Evolutionary conservation across 805 yeast species (phyloP), one percentile per base, ranked within the genome.

Genomic region (Yamadazyma paraphyllophila): DNA sequence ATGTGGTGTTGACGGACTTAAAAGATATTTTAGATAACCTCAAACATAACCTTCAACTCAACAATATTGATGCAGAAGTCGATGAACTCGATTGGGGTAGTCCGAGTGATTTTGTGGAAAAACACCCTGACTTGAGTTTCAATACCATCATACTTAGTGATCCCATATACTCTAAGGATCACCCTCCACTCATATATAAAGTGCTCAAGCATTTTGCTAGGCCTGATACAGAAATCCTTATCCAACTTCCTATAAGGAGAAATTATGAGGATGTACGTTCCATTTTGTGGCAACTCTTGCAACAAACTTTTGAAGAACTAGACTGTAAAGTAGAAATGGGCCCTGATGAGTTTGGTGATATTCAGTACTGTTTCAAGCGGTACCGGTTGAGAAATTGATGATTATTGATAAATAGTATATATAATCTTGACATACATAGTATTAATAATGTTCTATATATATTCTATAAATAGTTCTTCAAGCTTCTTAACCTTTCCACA

Each of bases 91-190:
- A 92, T 61, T 92, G 99, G 99, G 67, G 80, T 1, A 57, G 78
- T 26, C 90, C 94, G 0, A 24, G 9, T n/a, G 50, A 43, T 57
- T 82, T 55, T 51, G 53, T 29, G 9, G 48, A 37, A n/a, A 61
- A 50, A 20, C 43, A 48, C 44, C 60, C 62, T 14, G 58, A 64
- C 31, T 56, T 49, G 9, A 64, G 61, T 36, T 88, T 77, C 60
- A 74, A 78, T 34, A 78, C 88, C 0, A 71, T 92, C 3, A 67
- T 94, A 0, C 65, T 89, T 3, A 85, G 96, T 15, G 99, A 92
- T 62, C 97, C 97, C 0, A 81, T 92, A 2, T 92, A 94, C 61
- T 86, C 96, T 0, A 67, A 83, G 0, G 75, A 79, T 27, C 98
- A 92, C 58, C 97, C 97, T 1, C 60, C 62, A 12, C 79, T 87